Base-by-base conservation (phyloP, 2,329 filamentous ascomycete species). In the Colletotrichum sp. region DNA sequence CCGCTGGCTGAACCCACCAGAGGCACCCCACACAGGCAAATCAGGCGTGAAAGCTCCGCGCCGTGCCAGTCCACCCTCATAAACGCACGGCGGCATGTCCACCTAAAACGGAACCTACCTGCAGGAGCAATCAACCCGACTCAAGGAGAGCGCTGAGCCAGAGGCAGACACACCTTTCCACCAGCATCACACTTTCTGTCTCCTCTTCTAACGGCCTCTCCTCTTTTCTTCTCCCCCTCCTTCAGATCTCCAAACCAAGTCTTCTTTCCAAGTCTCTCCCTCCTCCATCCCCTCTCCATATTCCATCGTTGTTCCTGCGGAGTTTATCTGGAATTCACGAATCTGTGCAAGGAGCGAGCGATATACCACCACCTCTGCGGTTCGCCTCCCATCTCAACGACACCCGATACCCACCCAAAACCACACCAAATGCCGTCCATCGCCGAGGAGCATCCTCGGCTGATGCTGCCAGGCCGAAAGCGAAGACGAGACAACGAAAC, bases 401-500 rank as follows among this genome's bases (percentile, higher is more conserved):
- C 39, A 48, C 30, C 34, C 34, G 34, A 70, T 63, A 26, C 26
- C 39, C 44, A 64, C 44, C 63, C 63, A 8, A 28, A 66, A 71
- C 28, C 52, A 39, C 59, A n/a, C 16, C 36, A 24, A 10, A 78
- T 78, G 77, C 75, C 77, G 28, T 78, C 75, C 22, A 67, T 78
- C 44, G 76, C 77, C 59, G 75, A 77, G 64, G 75, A 76, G 55
- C 75, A 78, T 48, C 77, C 72, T 16, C 72, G 77, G 59, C 68
- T 68, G 55, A 68, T 71, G 65, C 44, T 67, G 52, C 68, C 72
- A 10, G 75, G 68, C 28, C 75, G 67, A 34, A 78, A 78, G 65
- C 75, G 77, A 32, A 78, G 77, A 69, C 75, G 75, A 71, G 77
- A 78, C 59, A 75, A 75, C 72, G 77, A 78, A n/a, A 69, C 62